A percentile compares a stretch with the other conserved stretches of the same genome.
phyloP scores from a whole-genome alignment of 768 basidiomycete genomes.

The Leucocoprinus leucothites region DNA sequence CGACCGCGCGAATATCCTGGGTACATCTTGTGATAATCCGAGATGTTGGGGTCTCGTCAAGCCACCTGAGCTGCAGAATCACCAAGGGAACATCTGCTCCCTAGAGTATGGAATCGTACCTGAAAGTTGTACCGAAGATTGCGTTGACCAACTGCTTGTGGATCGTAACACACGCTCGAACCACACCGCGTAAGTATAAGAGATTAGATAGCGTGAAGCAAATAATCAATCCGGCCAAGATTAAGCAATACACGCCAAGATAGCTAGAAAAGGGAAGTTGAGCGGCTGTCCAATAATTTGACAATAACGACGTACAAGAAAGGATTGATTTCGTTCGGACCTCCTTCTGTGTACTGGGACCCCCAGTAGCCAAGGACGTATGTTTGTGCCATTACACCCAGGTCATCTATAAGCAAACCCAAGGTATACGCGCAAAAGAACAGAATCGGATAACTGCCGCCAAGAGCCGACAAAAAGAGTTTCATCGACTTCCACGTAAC shows the following conservation, averaged over 20 bases:
- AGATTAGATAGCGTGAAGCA: slow-evolving; percentile 31
- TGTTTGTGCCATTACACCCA: slow-evolving; percentile 25
- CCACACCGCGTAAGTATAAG: slow-evolving; percentile 43
- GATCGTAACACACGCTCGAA: slow-evolving; percentile 53
- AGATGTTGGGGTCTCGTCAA: slow-evolving; percentile 41
- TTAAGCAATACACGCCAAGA: slow-evolving; percentile 25
- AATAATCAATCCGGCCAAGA: slow-evolving; percentile 14
- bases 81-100: neutral
- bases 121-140: slow-evolving; percentile 56
- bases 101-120: slow-evolving; percentile 30
- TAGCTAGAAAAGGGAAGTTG: slow-evolving; percentile 34
- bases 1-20: slow-evolving; percentile 61
- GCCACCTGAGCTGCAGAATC: slow-evolving; percentile 34
- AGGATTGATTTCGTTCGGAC: slow-evolving; percentile 20
- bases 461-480: slow-evolving; percentile 30
- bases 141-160: slow-evolving; percentile 50
- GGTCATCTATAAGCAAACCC: slow-evolving; percentile 22
- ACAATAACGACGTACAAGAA: slow-evolving; percentile 31
- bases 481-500: slow-evolving; percentile 47
- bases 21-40: slow-evolving; percentile 67
- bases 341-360: slow-evolving; percentile 30
- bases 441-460: slow-evolving; percentile 25
- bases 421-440: slow-evolving; percentile 27
- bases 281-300: slow-evolving; percentile 27
- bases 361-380: slow-evolving; percentile 45